Base-by-base conservation (phyloP, 2,329 filamentous ascomycete species). In the Colletotrichum phormii region DNA sequence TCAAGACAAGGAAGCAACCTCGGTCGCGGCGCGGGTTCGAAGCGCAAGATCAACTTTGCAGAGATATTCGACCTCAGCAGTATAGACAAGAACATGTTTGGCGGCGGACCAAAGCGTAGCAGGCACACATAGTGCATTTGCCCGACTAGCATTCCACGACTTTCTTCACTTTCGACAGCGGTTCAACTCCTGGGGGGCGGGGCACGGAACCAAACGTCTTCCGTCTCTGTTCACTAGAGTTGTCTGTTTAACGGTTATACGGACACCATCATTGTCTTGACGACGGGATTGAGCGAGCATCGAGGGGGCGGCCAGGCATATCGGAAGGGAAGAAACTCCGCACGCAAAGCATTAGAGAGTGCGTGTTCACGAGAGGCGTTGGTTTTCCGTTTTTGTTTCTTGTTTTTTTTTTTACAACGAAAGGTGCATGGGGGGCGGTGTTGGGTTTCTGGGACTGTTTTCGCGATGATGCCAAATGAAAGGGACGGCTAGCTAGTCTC, bases 51-150 rank as follows among this genome's bases (percentile, higher is more conserved):
- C 76, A 92, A 93, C 77, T 89, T 94, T 77, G 89, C 90, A 29
- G 93, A 95, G 78, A 91, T 95, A 66, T 95, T 95, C 79, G 93
- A 94, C 78, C 84, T 93, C 8, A 89, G 90, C 65, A 90, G 89
- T 75, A 80, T 93, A 63, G 89, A 89, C 55, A 92, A 92, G 78
- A 92, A 94, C 73, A 80, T 86, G 42, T 88, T 88, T 75, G 85
- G 86, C 15, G 81, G 81, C 46, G 82, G 83, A 54, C 80, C 80
- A 15, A 91, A 91, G 79, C 83, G 89, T 70, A 85, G 82, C 65
- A 84, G 89, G 64, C 88, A 90, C 71, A 79, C 80, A 63, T 87
- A 75, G 82, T 24, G 24, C 24, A 13, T 18, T 35, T 37, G 33
- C 22, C 62, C 62, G 42, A 18, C 29, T 42, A 42, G 54, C 49